Percentiles rank a stretch among this genome's conserved stretches.
These are phyloP conservation scores for Austroboletus festivus DNA, from an alignment of 768 basidiomycete species.

Conservation along the genomic window DNA sequence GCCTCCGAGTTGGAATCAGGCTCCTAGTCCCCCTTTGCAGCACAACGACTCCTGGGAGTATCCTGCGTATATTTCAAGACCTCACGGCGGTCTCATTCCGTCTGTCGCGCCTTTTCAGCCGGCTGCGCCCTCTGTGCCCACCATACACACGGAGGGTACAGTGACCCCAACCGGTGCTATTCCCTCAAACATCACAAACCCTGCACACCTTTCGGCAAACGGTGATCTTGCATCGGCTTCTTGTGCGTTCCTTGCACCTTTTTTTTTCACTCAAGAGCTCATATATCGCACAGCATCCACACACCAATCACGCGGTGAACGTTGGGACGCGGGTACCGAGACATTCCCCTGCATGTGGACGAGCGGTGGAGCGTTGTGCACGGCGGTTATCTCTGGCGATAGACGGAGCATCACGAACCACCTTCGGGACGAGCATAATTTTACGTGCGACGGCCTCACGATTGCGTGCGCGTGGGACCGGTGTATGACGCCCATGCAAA, in stretches of 20 bases:
- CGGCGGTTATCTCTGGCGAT: constrained; percentile 16
- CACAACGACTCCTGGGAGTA: not conserved
- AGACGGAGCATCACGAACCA: constrained; percentile 18
- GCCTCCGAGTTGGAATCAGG: not conserved
- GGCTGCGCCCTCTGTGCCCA: not conserved
- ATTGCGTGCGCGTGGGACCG: constrained; percentile 17
- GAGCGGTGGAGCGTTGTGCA: constrained; percentile 7
- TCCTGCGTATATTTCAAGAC: constrained; percentile 3
- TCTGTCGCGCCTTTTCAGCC: not conserved
- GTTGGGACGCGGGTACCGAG: constrained; percentile 2
- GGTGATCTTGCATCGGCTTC: constrained; percentile 4
- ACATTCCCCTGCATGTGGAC: constrained; percentile 25
- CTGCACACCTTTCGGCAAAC: not conserved
- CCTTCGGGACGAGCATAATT: constrained; percentile 19
- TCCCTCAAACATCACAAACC: not conserved
- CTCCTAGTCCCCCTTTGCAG: not conserved
- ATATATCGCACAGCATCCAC: constrained; percentile 9
- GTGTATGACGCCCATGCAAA: constrained; percentile 18
- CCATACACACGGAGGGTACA: not conserved
- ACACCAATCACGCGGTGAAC: constrained; percentile 8
- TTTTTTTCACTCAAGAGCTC: constrained; percentile 1
- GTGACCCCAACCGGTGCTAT: not conserved
- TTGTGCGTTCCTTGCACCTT: constrained; percentile 7
- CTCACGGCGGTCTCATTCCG: not conserved
- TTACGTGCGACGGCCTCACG: constrained; percentile 14